Base-by-base conservation (phyloP, 2,329 filamentous ascomycete species). In the Alternaria postmessia region DNA sequence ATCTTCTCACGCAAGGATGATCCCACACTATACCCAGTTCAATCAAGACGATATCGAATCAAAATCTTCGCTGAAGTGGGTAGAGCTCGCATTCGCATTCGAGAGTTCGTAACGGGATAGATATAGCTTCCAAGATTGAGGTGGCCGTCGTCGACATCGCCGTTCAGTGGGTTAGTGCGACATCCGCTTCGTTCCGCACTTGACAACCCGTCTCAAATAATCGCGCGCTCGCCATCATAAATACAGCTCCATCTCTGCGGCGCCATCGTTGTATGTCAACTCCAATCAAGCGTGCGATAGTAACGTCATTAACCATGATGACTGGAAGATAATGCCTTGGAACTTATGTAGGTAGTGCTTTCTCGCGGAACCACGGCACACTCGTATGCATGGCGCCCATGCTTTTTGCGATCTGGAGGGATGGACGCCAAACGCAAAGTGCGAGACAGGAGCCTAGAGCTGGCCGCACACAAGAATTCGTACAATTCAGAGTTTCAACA, bases 11-110 rank as follows among this genome's bases (percentile, higher is more conserved):
- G 41, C 53, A 60, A 46, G 57, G 57, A 41, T 51, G 12, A 30
- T 46, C 32, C 41, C 24, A 57, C 47, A 52, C 57, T 60, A 60
- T 57, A 22, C 57, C 53, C 12, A 26, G 46, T 60, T 60, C 14
- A 46, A 26, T 42, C 18, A 22, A 47, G 26, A 26, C 38, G 20
- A 41, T 42, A 44, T 28, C 47, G 34, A 38, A 47, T 24, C 14
- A 24, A 24, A 44, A 18, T 28, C 26, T 16, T 46, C 30, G 7
- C 22, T 52, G 24, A 24, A 16, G 38, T 24, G 20, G 20, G 46
- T 51, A 51, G 38, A 57, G 34, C 53, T 68, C 66, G 64, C 53
- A 43, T 67, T 67, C 61, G 65, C 43, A 12, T 63, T 65, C 18
- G 43, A 30, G 46, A 26, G 20, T 18, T 38, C 32, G 32, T 26